Evolutionary conservation across 1,284 basidiomycete species (phyloP), one percentile per base, ranked within the genome.

Genomic region (Cutaneotrichosporon sp.): DNA sequence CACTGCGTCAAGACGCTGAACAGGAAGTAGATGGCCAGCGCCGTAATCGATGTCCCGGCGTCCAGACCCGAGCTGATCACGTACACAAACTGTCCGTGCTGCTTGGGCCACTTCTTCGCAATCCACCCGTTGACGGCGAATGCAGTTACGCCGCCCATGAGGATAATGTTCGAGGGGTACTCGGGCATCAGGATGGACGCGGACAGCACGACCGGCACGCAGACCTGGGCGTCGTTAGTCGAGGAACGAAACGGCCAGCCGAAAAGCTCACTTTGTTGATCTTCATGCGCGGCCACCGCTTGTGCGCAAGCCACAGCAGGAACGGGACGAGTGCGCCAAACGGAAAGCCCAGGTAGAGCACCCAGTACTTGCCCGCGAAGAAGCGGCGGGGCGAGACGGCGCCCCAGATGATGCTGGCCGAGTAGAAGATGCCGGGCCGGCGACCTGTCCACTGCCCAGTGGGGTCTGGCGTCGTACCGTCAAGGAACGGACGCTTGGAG

Each of bases 101-200:
- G 45, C 33, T 68, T 66, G 5, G 77, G 76, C 58, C 74, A 72
- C 20, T 64, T 59, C 59, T 72, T 80, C 34, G 66, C 79, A 49
- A 73, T 71, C 67, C 69, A 79, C 51, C 72, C 75, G 72, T 79
- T 82, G 63, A 69, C 79, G 59, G 65, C 69, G 14, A 77, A 76
- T 3, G 82, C 79, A 10, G 76, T 75, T 18, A 79, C 69, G 45
- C 80, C 73, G 14, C 80, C 79, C 2, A 76, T 78, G 43, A 82
- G 71, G 63, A 83, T 83, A 69, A 83, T 78, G 67, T 83, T 83
- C 14, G 82, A 79, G 1, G 83, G 82, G 25, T 73, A 76, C 67
- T 80, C 76, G 1, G 80, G 80, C 8, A 81, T 69, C 5, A 75
- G 61, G 4, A 77, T 79, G 0, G 81, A 81, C 3, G 81, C 82